phyloP scores from a whole-genome alignment of 139 green algal species.

The Trebouxia sp. region DNA sequence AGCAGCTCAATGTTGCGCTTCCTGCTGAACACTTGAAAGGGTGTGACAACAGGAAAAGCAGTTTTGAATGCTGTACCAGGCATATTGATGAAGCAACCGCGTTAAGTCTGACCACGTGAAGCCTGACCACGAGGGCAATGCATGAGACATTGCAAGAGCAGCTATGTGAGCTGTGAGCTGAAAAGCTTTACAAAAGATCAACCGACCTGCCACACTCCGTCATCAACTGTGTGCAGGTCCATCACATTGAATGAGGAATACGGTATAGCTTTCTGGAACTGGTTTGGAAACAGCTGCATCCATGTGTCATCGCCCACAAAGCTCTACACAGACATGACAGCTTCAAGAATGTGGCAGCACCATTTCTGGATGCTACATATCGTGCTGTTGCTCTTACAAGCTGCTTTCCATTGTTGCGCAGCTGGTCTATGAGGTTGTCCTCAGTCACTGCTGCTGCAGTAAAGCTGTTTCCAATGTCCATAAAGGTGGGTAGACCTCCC shows the following conservation, averaged over 20 bases:
- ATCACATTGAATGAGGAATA: conserved; percentile 94
- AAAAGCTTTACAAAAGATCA: too few species aligned
- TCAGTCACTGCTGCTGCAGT: conserved; percentile 74
- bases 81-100: too few species aligned
- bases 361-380: background rate
- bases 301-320: conserved; percentile 95
- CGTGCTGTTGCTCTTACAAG: conserved; percentile 49
- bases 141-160: too few species aligned
- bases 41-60: too few species aligned
- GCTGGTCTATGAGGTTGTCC: conserved; percentile 91
- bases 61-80: too few species aligned
- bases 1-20: too few species aligned
- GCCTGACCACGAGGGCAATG: too few species aligned
- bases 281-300: conserved; percentile 75
- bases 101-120: too few species aligned
- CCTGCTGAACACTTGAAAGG: too few species aligned
- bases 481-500: conserved; percentile 92
- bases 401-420: conserved; percentile 51
- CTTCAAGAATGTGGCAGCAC: background rate
- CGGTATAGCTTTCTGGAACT: conserved; percentile 60
- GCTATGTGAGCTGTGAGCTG: too few species aligned
- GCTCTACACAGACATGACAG: too few species aligned
- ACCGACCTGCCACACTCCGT: conserved; percentile 78
- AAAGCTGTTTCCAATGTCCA: conserved; percentile 91
- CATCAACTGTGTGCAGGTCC: conserved; percentile 94